Percentiles rank a stretch among this genome's conserved stretches.
Evolutionary conservation across 768 basidiomycete species (phyloP).

Genomic region (Chalciporus pseudorubinellus): DNA sequence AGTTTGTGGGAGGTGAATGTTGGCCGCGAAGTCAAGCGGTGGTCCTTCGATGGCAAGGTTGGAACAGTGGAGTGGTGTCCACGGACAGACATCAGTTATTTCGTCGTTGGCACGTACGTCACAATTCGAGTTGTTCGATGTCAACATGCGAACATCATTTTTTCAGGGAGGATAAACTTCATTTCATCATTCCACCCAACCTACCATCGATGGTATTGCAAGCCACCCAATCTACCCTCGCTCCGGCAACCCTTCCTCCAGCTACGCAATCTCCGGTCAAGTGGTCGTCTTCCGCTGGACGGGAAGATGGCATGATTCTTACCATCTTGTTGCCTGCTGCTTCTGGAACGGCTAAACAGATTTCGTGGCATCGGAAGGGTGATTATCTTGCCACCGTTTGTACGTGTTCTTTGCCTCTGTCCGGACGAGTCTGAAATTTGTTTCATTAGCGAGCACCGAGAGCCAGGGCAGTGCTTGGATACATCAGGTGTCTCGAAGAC

Average conservation of each 20-base stretch:
- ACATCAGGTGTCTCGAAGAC: constrained; percentile 88
- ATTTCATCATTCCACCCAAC: constrained; percentile 80
- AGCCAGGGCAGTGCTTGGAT: constrained; percentile 89
- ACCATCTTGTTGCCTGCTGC: constrained; percentile 59
- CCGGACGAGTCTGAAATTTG: constrained; percentile 7
- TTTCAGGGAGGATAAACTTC: constrained; percentile 74
- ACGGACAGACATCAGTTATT: constrained; percentile 73
- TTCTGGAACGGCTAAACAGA: constrained; percentile 73
- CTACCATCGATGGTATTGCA: constrained; percentile 55
- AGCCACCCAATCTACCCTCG: constrained; percentile 60
- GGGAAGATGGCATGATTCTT: constrained; percentile 55
- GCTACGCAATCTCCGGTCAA: constrained; percentile 62
- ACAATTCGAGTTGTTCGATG: constrained; percentile 3
- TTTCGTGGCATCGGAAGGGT: constrained; percentile 90
- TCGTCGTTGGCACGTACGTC: constrained; percentile 77
- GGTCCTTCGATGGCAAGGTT: constrained; percentile 78
- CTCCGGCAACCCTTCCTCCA: constrained; percentile 63
- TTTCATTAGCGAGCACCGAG: constrained; percentile 54
- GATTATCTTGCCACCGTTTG: constrained; percentile 96
- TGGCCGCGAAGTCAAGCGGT: constrained; percentile 83
- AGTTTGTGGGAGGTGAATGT: constrained; percentile 90
- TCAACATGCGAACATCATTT: constrained; percentile 9
- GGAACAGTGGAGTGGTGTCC: constrained; percentile 94
- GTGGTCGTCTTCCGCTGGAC: constrained; percentile 55
- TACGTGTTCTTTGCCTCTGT: constrained; percentile 44